Evolutionary conservation across 2,329 filamentous ascomycete genomes (phyloP), one percentile per base, ranked within the genome.

Genomic region (Aureobasidium subglaciale): DNA sequence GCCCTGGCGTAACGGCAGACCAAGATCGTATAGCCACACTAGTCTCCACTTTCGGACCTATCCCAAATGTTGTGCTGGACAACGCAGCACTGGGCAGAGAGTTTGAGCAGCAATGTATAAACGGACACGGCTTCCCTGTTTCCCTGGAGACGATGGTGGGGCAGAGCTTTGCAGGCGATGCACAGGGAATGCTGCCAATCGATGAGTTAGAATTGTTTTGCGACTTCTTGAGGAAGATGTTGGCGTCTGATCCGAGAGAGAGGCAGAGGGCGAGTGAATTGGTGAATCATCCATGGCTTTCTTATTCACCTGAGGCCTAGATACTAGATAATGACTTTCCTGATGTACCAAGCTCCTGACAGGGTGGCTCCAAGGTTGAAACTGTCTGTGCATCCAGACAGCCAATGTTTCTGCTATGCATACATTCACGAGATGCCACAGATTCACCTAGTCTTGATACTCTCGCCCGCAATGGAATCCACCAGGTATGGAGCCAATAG

Each of bases 21-120:
- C 57, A 61, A 34, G 61, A 62, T 20, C 60, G 60, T 42, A 53
- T 63, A 15, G 58, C 57, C 16, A 56, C 57, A 9, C 43, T 62
- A n/a, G 60, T 63, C 45, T 55, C 58, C 22, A 48, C 57, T 4
- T 56, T 63, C 18, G 61, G 61, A 5, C 50, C 37, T 11, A 59
- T 61, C 24, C 61, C 59, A 5, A 18, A 52, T 16, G 25, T 48
- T 24, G 53, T 62, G 13, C 40, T 63, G 3, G 29, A 58, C 18
- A 61, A 60, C 24, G 59, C 59, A 8, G 27, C 27, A 18, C 56
- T 48, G 27, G 46, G 57, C 8, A n/a, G 46, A n/a, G 49, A 59
- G 16, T 63, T 58, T 35, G 59, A 60, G 29, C 48, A 62, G 13
- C 37, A 56, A 15, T 11, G 49, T 20, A 52, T 56, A 22, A 25